Evolutionary conservation across 345 rosid species (phyloP).

Genomic region (Aquilaria yunnanensis): DNA sequence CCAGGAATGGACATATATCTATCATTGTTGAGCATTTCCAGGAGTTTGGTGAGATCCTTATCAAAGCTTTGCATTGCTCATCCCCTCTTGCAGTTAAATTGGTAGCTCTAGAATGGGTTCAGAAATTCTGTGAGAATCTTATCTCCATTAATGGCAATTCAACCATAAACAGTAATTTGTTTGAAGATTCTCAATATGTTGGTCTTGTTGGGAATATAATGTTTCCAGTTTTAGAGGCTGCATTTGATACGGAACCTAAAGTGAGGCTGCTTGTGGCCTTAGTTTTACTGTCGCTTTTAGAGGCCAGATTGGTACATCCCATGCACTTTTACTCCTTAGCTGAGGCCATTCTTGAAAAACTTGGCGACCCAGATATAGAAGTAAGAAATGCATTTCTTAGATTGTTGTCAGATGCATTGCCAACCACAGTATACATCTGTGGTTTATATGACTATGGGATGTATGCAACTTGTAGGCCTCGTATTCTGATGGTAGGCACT

Average conservation of each 20-base stretch:
- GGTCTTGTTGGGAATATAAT: slow-evolving; percentile 38
- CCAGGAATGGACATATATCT: slow-evolving; percentile 26
- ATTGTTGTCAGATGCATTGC: slow-evolving; percentile 66
- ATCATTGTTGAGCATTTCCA: slow-evolving; percentile 46
- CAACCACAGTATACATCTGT: slow-evolving; percentile 44
- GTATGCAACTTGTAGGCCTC: slow-evolving; percentile 33
- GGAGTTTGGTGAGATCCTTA: slow-evolving; percentile 42
- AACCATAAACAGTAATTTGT: slow-evolving; percentile 23
- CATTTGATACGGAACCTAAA: slow-evolving; percentile 75
- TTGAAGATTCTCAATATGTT: slow-evolving; percentile 42
- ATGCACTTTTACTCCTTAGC: slow-evolving; percentile 44
- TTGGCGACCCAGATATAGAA: slow-evolving; percentile 69
- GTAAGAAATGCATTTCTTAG: slow-evolving; percentile 52
- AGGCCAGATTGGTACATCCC: slow-evolving; percentile 60
- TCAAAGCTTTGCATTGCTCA: slow-evolving; percentile 50
- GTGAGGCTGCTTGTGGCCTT: slow-evolving; percentile 63
- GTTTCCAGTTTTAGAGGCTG: slow-evolving; percentile 59
- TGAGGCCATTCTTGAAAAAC: slow-evolving; percentile 62
- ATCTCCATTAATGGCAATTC: slow-evolving; percentile 34
- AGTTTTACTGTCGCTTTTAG: slow-evolving; percentile 68
- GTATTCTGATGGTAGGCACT: slow-evolving; percentile 32
- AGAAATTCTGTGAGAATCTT: slow-evolving; percentile 56
- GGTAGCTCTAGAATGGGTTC: slow-evolving; percentile 63
- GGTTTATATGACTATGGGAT: slow-evolving; percentile 46
- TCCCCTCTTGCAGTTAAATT: slow-evolving; percentile 70